These are phyloP conservation scores for Eimeria falciformis DNA, from an alignment of 169 alveolate species.

Conservation along the genomic window DNA sequence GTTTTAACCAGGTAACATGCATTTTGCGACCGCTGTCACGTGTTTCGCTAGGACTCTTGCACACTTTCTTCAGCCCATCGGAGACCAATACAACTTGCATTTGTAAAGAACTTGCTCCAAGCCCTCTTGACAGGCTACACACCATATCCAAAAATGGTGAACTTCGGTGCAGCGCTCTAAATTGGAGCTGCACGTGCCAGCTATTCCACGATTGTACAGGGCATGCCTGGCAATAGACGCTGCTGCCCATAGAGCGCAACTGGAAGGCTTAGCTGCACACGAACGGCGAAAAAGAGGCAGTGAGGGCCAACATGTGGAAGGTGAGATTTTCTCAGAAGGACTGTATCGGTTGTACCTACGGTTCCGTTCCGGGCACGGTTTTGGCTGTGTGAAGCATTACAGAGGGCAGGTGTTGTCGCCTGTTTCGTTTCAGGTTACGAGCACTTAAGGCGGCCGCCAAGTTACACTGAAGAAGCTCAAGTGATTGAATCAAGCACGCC, in stretches of 20 bases:
- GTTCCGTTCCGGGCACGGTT: too few relatives aligned
- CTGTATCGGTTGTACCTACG: not conserved
- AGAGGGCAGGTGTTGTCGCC: not conserved
- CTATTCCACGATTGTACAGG: not conserved
- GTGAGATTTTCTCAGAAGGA: not conserved
- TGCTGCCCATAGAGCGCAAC: constrained; percentile 72
- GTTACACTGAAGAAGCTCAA: constrained; percentile 50
- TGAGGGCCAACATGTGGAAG: constrained; percentile 44
- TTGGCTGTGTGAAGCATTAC: not conserved
- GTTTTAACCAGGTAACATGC: constrained; percentile 65
- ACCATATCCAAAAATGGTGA: too few relatives aligned
- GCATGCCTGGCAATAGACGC: constrained; percentile 78
- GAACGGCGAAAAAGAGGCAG: constrained; percentile 41
- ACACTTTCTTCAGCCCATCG: too few relatives aligned
- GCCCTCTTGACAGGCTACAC: too few relatives aligned
- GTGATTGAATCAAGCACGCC: constrained; percentile 35
- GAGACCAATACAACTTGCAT: too few relatives aligned
- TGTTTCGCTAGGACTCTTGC: too few relatives aligned
- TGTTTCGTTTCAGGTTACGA: constrained; percentile 33
- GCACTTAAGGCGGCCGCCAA: constrained; percentile 47
- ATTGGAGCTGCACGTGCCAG: too few relatives aligned
- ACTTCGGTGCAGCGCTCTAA: too few relatives aligned
- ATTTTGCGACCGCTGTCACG: not conserved
- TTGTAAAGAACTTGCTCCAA: too few relatives aligned
- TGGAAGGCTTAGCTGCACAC: constrained; percentile 76